Base-by-base conservation (phyloP, 1,284 basidiomycete genomes). In the Cerrena zonata region DNA sequence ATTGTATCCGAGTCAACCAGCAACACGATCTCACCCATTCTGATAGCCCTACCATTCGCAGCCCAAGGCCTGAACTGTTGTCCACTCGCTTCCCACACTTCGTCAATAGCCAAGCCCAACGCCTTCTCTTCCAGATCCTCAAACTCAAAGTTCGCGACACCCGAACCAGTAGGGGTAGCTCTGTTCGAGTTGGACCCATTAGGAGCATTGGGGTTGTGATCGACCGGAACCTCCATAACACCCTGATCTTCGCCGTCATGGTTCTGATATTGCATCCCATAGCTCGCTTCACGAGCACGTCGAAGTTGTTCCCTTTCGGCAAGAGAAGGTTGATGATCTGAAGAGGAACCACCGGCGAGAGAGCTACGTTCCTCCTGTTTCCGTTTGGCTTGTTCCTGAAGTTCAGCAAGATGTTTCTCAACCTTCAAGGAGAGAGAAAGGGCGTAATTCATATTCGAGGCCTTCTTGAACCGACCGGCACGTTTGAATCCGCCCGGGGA, bases 401-500 rank as follows among this genome's bases (percentile, higher is more conserved):
- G 62, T 19, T 65, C 65, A 48, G 69, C 68, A 65, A 91, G 78
- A 58, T 89, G 79, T 62, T 81, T 80, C 68, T 94, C 90, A 59
- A 89, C 76, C 54, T 79, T 78, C 39, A 91, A 68, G 15, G 86
- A 89, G 4, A 92, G 73, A 41, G 74, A 72, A 26, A 89, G 78
- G 2, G 78, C 89, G 64, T 89, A 91, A 68, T 94, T 94, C 86
- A 93, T 89, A 68, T 94, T 93, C 0, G 82, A 85, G 0, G 89
- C 89, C 68, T 93, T 93, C 76, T 93, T 92, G 76, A 92, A 93
- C 25, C 89, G 81, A 53, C 91, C 91, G n/a, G 87, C 85, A 48
- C 91, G 86, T 50, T 80, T 76, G 71, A 82, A 93, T 0, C 87
- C 89, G 60, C 80, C 80, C 18, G 65, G 58, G 5, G 62, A 64